Base-by-base conservation (phyloP, 768 basidiomycete genomes). In the Suillus ampliporus region DNA sequence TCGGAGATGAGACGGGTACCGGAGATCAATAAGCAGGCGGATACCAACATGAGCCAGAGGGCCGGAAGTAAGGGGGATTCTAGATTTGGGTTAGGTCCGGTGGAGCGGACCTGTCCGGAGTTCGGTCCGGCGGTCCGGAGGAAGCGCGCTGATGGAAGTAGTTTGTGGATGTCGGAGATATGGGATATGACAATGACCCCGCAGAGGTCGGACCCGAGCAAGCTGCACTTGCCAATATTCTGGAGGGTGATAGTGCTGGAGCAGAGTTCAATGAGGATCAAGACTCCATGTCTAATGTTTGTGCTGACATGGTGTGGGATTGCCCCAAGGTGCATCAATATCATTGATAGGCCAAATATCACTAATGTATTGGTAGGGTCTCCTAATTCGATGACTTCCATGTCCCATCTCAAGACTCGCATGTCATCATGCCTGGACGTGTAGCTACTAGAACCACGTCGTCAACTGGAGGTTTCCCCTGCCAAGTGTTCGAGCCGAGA, bases 401-500 rank as follows among this genome's bases (percentile, higher is more conserved):
- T 8, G 26, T 35, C 10, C 31, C 35, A 19, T 15, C 37, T 15
- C 41, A 34, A 19, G 56, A 34, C 17, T 5, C 6, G 4, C 17
- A 26, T n/a, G 21, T 31, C 15, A 58, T 58, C 35, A 28, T 23
- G 28, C 31, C 34, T 19, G 57, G 41, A 21, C n/a, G 13, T 5
- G n/a, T 44, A 17, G n/a, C 34, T 5, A 58, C 26, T 7, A 61
- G 54, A 26, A 10, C 17, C 26, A 37, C 5, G n/a, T n/a, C 14
- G 21, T 5, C 56, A 2, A 34, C n/a, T 19, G 44, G 58, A 15
- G 61, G 35, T 8, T 58, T 63, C n/a, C 61, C 50, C 3, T 26
- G 13, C 5, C 31, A 65, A 8, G 23, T 19, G 4, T 69, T 71
- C 26, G 56, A 67, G n/a, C 1, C 37, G 5, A 23, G 28, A 0